Percentiles rank a stretch among this genome's conserved stretches.
These are phyloP conservation scores for Phylloporus rhodoxanthus DNA, from an alignment of 768 basidiomycete species.

Conservation along the genomic window DNA sequence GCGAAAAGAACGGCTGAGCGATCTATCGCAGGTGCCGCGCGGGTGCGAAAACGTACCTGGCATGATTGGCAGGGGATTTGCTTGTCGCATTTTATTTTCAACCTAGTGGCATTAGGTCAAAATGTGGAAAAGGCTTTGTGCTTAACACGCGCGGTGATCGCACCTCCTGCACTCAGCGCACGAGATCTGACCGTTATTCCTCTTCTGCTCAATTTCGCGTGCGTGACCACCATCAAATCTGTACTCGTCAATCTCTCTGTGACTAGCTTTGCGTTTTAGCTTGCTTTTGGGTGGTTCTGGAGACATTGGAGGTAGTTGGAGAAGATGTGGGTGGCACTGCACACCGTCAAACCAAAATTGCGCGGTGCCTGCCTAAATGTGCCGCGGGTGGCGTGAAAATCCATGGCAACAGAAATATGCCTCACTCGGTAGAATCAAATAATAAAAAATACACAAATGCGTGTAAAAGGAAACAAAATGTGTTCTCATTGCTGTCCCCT, in stretches of 20 bases:
- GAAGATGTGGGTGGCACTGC: background rate
- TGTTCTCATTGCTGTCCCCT: background rate
- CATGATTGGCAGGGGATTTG: slow-evolving; percentile 75
- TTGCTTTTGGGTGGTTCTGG: slow-evolving; percentile 48
- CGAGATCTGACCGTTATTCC: slow-evolving; percentile 69
- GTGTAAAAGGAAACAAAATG: background rate
- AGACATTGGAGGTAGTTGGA: slow-evolving; percentile 39
- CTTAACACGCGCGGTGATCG: slow-evolving; percentile 45
- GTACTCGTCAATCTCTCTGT: slow-evolving; percentile 47
- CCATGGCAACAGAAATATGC: slow-evolving; percentile 10
- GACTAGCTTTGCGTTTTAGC: slow-evolving; percentile 43
- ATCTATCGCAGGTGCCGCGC: background rate
- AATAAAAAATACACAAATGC: background rate
- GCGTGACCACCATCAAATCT: slow-evolving; percentile 48
- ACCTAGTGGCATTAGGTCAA: slow-evolving; percentile 31
- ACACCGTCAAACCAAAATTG: slow-evolving; percentile 4
- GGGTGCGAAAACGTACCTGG: slow-evolving; percentile 38
- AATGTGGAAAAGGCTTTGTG: slow-evolving; percentile 18
- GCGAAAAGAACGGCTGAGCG: background rate
- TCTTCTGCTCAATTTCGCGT: slow-evolving; percentile 68
- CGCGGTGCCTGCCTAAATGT: slow-evolving; percentile 18
- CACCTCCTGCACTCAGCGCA: slow-evolving; percentile 78
- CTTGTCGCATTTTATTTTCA: slow-evolving; percentile 82
- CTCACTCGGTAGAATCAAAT: slow-evolving; percentile 2
- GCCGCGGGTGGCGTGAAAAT: slow-evolving; percentile 27